Evolutionary conservation across 2,329 filamentous ascomycete genomes (phyloP).

Genomic region (Ustilaginoidea virens): DNA sequence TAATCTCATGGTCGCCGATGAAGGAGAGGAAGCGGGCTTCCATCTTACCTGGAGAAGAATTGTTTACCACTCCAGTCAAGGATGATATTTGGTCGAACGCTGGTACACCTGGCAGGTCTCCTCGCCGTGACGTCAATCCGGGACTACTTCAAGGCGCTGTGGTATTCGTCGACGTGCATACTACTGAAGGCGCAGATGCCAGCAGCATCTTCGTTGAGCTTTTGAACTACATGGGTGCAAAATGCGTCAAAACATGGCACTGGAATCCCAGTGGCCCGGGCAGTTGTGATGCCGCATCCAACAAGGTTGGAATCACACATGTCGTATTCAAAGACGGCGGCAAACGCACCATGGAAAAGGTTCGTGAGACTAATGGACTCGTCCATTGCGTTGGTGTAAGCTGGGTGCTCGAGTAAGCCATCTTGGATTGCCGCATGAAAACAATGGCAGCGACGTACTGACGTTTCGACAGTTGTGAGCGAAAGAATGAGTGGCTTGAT

Average conservation of each 20-base stretch:
- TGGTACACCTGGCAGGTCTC: constrained; percentile 41
- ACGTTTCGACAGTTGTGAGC: constrained; percentile 45
- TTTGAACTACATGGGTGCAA: constrained; percentile 66
- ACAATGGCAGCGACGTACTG: constrained; percentile 8
- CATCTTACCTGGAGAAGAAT: neutral
- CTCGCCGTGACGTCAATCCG: constrained; percentile 36
- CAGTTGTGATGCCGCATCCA: constrained; percentile 19
- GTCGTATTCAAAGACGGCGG: constrained; percentile 83
- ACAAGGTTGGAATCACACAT: constrained; percentile 65
- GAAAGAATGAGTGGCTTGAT: constrained; percentile 61
- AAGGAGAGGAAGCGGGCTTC: constrained; percentile 20
- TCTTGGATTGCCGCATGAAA: neutral
- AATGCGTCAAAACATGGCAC: constrained; percentile 59
- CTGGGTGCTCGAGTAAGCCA: constrained; percentile 80
- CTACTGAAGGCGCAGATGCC: constrained; percentile 65
- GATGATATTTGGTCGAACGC: constrained; percentile 36
- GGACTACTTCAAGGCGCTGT: constrained; percentile 52
- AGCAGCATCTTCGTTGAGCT: constrained; percentile 70
- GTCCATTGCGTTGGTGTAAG: constrained; percentile 78
- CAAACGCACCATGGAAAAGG: constrained; percentile 67
- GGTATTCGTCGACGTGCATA: constrained; percentile 73
- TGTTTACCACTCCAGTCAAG: constrained; percentile 22
- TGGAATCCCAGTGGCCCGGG: constrained; percentile 43
- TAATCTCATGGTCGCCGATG: constrained; percentile 37
- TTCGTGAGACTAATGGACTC: constrained; percentile 53